Conservation (phyloP, 2,329 filamentous ascomycete species). For the Fusarium verticillioides region DNA sequence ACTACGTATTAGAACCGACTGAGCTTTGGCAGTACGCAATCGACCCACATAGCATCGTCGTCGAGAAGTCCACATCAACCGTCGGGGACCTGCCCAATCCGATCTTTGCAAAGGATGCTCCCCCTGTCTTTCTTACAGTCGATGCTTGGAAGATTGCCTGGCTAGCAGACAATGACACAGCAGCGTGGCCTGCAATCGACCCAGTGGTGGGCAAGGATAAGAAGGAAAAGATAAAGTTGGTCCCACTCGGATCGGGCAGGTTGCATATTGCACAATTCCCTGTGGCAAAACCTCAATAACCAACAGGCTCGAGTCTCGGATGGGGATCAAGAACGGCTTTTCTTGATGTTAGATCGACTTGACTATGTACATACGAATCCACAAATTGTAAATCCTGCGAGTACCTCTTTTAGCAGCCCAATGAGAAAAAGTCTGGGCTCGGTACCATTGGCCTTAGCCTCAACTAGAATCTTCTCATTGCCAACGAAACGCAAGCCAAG, state of each 20-base stretch:
- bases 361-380: no score
- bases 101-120: neutral
- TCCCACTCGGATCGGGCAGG: neutral
- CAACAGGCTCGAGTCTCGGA: neutral
- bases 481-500: no score
- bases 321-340: neutral
- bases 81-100: neutral
- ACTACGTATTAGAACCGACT: neutral
- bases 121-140: neutral
- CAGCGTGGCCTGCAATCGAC: neutral
- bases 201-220: neutral
- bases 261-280: neutral
- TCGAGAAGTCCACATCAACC: neutral
- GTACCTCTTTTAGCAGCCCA: no score
- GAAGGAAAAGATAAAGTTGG: neutral
- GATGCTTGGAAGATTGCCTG: neutral
- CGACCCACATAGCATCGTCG: neutral
- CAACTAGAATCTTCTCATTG: no score
- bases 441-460: no score
- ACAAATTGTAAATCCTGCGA: no score
- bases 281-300: neutral
- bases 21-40: neutral
- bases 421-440: no score
- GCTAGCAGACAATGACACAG: neutral
- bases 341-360: no score